phyloP scores from a whole-genome alignment of 768 basidiomycete genomes.

The Tricholoma sp. region DNA sequence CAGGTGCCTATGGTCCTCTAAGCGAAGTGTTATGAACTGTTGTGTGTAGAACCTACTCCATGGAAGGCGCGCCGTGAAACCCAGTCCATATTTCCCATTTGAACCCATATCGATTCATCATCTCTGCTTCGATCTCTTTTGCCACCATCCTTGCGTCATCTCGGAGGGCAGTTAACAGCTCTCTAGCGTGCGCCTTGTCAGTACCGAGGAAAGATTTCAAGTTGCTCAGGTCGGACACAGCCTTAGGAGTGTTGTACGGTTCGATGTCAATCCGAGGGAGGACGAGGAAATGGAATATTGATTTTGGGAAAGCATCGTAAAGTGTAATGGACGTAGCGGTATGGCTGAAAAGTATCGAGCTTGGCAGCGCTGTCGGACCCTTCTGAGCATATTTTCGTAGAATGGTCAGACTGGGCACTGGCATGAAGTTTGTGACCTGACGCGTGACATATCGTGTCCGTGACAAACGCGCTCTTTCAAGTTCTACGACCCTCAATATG shows the following conservation, averaged over 20 bases:
- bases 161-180: conserved; percentile 45
- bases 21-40: neutral
- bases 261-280: conserved; percentile 55
- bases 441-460: conserved; percentile 18
- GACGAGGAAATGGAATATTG: conserved; percentile 83
- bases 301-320: conserved; percentile 76
- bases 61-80: conserved; percentile 82
- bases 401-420: conserved; percentile 44
- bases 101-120: conserved; percentile 69
- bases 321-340: conserved; percentile 55
- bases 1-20: conserved; percentile 48
- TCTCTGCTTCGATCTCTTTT: conserved; percentile 70
- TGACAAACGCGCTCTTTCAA: conserved; percentile 3
- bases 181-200: conserved; percentile 49
- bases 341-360: conserved; percentile 54
- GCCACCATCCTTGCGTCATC: conserved; percentile 54
- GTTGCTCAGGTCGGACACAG: conserved; percentile 37
- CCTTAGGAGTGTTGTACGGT: conserved; percentile 11
- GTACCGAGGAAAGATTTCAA: conserved; percentile 52
- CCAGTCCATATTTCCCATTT: conserved; percentile 76
- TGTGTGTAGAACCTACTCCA: conserved; percentile 58
- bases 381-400: conserved; percentile 58
- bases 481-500: conserved; percentile 20
- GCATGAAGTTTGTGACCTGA: neutral
- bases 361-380: conserved; percentile 49